These are phyloP conservation scores for Xylariaceae sp. DNA, from an alignment of 2,329 filamentous ascomycete species.

Conservation along the genomic window DNA sequence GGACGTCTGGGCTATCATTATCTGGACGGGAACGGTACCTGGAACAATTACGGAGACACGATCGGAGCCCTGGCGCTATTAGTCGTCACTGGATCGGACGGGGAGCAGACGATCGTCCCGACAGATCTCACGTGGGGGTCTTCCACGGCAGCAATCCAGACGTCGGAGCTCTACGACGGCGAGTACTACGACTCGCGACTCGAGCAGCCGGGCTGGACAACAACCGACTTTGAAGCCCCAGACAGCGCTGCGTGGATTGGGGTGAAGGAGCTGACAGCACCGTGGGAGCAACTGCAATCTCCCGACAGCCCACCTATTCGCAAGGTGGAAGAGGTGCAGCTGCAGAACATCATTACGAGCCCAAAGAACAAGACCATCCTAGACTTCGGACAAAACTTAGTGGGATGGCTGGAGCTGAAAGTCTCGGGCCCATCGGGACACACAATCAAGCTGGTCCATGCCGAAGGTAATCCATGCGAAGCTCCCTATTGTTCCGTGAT, in stretches of 20 bases:
- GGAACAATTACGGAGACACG: slow-evolving; percentile 29
- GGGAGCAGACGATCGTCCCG: slow-evolving; percentile 14
- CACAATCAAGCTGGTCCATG: slow-evolving; percentile 43
- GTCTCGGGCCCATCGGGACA: slow-evolving; percentile 31
- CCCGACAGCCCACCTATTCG: slow-evolving; percentile 30
- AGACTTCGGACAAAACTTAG: slow-evolving; percentile 47
- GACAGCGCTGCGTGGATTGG: slow-evolving; percentile 24
- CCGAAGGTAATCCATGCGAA: slow-evolving; percentile 49
- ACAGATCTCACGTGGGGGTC: slow-evolving; percentile 29
- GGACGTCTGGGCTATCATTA: slow-evolving; percentile 32
- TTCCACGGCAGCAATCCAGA: slow-evolving; percentile 19
- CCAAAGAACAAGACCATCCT: slow-evolving; percentile 42
- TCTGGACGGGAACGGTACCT: slow-evolving; percentile 5
- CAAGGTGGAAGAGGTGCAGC: slow-evolving; percentile 20
- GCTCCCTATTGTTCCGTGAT: slow-evolving; percentile 28
- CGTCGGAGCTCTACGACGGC: slow-evolving; percentile 26
- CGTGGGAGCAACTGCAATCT: slow-evolving; percentile 20
- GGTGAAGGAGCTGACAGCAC: slow-evolving; percentile 17
- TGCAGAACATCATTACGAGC: slow-evolving; percentile 23
- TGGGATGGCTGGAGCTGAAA: slow-evolving; percentile 34
- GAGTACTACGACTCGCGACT: slow-evolving; percentile 27
- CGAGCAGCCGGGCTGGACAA: slow-evolving; percentile 20
- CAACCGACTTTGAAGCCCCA: slow-evolving; percentile 27
- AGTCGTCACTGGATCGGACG: slow-evolving; percentile 17
- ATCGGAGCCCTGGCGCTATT: slow-evolving; percentile 27